Base-by-base conservation (phyloP, 2,329 filamentous ascomycete species). In the Botrytis hyacinthi region DNA sequence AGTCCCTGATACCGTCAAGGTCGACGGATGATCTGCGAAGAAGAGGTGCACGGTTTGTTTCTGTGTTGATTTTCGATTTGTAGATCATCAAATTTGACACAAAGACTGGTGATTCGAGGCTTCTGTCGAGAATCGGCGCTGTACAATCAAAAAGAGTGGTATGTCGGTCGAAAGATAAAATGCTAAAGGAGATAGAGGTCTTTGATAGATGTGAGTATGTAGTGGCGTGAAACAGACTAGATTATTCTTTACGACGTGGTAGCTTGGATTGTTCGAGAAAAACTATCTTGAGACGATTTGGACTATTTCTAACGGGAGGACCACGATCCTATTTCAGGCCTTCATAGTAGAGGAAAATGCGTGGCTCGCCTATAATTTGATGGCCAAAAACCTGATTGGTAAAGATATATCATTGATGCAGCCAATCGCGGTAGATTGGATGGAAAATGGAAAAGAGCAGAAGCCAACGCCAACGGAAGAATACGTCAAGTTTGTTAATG, bases 311-410 rank as follows among this genome's bases (percentile, higher is more conserved):
- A 75, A 76, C 77, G 74, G 76, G 77, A 78, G 76, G 75, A 78
- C 77, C 76, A 77, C 78, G 78, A 78, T 79, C 75, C 76, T 78
- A 80, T 79, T 80, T 80, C 79, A 79, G 81, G 79, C 79, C 79
- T 81, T 80, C 78, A 80, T 78, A 81, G 82, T 79, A 82, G 80
- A 81, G 80, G 80, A 12, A 66, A n/a, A 66, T 82, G 81, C 80
- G 82, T 84, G 81, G 81, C 81, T 83, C 80, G 81, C 80, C 81
- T 84, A 81, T 81, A 79, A 81, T 79, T 78, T 78, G 75, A 78
- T 78, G 82, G 78, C 78, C 81, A 81, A 82, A 77, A 81, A 83
- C 81, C 83, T 85, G 84, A 86, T 86, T 85, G 84, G 84, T 75
- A 78, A 77, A 59, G 76, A 77, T 46, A 77, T 78, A 76, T 78